Evolutionary conservation across 192 early-diverging fungal species (phyloP).

Genomic region (Backusella luteola): DNA sequence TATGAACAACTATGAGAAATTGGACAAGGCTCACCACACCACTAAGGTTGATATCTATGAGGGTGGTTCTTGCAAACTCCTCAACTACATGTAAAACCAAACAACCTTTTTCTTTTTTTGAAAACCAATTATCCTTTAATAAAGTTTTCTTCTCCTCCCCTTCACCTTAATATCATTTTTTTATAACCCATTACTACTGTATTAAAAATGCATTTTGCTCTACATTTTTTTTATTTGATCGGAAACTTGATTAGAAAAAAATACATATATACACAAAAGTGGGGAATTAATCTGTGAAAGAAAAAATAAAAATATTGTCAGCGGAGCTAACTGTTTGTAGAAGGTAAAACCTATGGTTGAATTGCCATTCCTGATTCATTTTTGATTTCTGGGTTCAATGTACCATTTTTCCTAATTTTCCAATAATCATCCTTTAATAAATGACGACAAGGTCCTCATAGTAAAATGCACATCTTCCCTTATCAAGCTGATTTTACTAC

Average conservation of each 20-base stretch:
- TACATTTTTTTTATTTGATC: too few species aligned
- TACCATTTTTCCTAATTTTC: conserved; percentile 6
- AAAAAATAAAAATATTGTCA: neutral
- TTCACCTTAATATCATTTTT: too few species aligned
- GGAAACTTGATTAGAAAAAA: neutral
- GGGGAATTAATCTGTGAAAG: conserved; percentile 2
- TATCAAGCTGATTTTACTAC: neutral
- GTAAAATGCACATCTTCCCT: neutral
- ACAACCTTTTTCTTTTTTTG: neutral
- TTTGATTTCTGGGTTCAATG: conserved; percentile 3
- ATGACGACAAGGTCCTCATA: neutral
- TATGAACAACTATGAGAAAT: conserved; percentile 27
- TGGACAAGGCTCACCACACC: conserved; percentile 22
- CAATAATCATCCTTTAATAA: neutral
- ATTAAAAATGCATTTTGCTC: too few species aligned
- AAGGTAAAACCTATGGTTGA: conserved; percentile 1
- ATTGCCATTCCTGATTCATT: conserved; percentile 2
- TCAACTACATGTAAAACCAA: conserved; percentile 31
- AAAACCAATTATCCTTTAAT: neutral
- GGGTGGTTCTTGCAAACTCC: conserved; percentile 36
- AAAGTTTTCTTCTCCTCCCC: neutral
- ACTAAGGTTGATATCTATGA: conserved; percentile 39
- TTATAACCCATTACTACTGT: too few species aligned
- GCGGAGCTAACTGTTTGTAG: neutral
- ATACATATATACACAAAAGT: neutral